These are phyloP conservation scores for Picochlorum sp. DNA, from an alignment of 139 green algal species.

Conservation along the genomic window DNA sequence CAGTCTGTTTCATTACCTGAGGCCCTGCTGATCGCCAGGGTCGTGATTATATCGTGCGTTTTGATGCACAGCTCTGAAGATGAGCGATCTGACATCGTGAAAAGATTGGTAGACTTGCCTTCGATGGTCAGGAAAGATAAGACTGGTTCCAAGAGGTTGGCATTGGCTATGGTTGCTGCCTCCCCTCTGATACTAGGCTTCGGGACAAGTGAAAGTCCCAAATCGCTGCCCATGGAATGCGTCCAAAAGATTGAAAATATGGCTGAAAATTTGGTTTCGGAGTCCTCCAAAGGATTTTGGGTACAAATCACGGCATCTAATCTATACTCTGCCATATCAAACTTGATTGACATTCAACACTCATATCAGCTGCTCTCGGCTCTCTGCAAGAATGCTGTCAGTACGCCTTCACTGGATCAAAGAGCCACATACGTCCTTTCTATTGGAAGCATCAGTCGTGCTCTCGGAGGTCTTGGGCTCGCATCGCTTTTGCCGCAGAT, in stretches of 20 bases:
- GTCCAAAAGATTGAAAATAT: constrained; percentile 14
- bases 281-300: constrained; percentile 16
- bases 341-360: constrained; percentile 31
- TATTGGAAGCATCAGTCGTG: constrained; percentile 55
- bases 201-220: not conserved
- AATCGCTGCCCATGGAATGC: not conserved
- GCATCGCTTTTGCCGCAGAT: constrained; percentile 23
- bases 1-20: constrained; percentile 31
- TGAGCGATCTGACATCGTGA: not conserved
- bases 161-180: constrained; percentile 20
- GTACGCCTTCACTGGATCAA: constrained; percentile 22
- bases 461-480: constrained; percentile 59
- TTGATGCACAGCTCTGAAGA: not conserved
- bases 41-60: constrained; percentile 6
- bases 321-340: constrained; percentile 50
- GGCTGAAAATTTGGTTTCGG: constrained; percentile 43
- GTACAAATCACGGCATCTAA: constrained; percentile 49
- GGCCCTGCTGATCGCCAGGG: constrained; percentile 50
- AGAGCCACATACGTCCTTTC: constrained; percentile 60
- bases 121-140: constrained; percentile 9
- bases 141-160: constrained; percentile 3
- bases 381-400: constrained; percentile 17
- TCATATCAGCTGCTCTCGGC: constrained; percentile 25
- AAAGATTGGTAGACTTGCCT: not conserved
- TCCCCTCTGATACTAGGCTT: not conserved